Evolutionary conservation across 2,329 filamentous ascomycete species (phyloP).

Genomic region (Fusarium sp.): DNA sequence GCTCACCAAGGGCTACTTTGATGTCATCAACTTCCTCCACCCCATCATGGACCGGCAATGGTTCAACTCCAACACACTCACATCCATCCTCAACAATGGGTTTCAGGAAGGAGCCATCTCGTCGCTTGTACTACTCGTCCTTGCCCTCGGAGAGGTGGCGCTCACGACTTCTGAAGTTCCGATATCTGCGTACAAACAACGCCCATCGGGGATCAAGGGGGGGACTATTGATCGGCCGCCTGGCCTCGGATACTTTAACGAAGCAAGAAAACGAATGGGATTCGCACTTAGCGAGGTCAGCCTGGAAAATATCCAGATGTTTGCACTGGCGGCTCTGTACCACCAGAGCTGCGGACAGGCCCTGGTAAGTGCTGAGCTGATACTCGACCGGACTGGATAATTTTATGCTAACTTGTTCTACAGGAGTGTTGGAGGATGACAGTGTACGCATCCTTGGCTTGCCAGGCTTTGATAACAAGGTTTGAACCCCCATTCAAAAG

Average conservation of each 20-base stretch:
- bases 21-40: constrained; percentile 68
- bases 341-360: constrained; percentile 65
- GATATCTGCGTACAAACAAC: constrained; percentile 56
- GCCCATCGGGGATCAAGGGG: constrained; percentile 64
- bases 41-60: constrained; percentile 69
- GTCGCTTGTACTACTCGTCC: constrained; percentile 67
- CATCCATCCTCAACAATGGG: constrained; percentile 54
- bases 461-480: constrained; percentile 68
- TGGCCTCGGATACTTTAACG: constrained; percentile 70
- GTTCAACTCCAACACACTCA: constrained; percentile 62
- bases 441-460: constrained; percentile 66
- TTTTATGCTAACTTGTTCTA: constrained; percentile 11
- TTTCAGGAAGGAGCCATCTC: constrained; percentile 63
- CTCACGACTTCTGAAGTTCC: constrained; percentile 63
- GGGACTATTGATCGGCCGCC: constrained; percentile 63
- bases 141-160: constrained; percentile 70
- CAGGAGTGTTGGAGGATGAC: constrained; percentile 72
- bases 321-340: constrained; percentile 67
- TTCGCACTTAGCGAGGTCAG: constrained; percentile 67
- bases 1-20: constrained; percentile 67
- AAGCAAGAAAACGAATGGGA: constrained; percentile 69
- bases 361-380: constrained; percentile 52
- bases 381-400: background rate
- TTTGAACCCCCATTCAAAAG: constrained; percentile 40
- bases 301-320: constrained; percentile 70